A percentile compares a stretch with the other conserved stretches of the same genome.
Evolutionary conservation across 2,329 filamentous ascomycete species (phyloP).

Genomic region (Stachybotrys chlorohalonatus): DNA sequence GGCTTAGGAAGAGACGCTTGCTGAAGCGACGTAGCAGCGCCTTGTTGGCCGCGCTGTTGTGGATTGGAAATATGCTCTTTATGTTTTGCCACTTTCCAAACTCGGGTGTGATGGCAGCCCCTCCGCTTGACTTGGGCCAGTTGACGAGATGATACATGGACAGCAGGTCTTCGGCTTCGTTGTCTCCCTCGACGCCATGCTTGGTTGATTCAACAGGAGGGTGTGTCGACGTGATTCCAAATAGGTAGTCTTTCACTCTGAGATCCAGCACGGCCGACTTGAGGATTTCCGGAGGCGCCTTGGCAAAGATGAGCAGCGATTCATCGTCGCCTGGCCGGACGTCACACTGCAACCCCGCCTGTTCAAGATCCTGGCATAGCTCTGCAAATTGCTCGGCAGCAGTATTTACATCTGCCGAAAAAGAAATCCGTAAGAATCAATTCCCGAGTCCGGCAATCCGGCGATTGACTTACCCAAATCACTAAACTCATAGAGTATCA

Average conservation of each 20-base stretch:
- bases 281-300: not conserved
- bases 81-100: constrained; percentile 52
- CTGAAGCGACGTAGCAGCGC: constrained; percentile 48
- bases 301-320: not conserved
- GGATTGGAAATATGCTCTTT: constrained; percentile 52
- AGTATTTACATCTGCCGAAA: not conserved
- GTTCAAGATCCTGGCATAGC: not conserved
- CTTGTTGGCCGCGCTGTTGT: constrained; percentile 48
- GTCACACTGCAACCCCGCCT: not conserved
- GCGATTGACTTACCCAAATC: not conserved
- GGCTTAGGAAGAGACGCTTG: constrained; percentile 38
- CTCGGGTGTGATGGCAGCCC: constrained; percentile 52
- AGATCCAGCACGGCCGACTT: not conserved
- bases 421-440: not conserved
- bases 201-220: constrained; percentile 42
- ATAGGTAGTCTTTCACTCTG: constrained; percentile 65
- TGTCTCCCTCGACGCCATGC: constrained; percentile 39
- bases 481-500: constrained; percentile 1
- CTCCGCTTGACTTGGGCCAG: constrained; percentile 47
- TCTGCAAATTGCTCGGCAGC: not conserved
- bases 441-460: not conserved
- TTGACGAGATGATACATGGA: constrained; percentile 61
- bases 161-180: constrained; percentile 59
- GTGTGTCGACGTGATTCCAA: constrained; percentile 56
- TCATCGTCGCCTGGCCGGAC: not conserved